Base-by-base conservation (phyloP, 2,329 filamentous ascomycete species). In the Aureobasidium sp. region DNA sequence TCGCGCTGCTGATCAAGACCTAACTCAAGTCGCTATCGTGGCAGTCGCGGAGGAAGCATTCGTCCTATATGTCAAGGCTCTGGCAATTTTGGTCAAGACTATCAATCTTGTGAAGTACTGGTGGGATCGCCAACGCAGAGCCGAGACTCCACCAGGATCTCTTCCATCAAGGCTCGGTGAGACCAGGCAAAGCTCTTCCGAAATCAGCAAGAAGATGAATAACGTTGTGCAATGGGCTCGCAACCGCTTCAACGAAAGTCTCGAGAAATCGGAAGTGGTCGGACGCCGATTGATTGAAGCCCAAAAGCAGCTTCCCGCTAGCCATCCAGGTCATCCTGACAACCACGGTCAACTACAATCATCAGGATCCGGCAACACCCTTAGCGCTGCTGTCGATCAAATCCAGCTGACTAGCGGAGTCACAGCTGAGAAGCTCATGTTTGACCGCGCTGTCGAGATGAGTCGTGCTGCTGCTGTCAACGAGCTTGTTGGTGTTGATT, bases 341-440 rank as follows among this genome's bases (percentile, higher is more conserved):
- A 95, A 95, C 61, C 84, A 88, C 52, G 79, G 69, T 76, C 24
- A 79, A 79, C 27, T 77, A 76, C 2, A 48, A 16, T 76, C 75
- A 2, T 71, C 76, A 19, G 71, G 72, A 32, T 57, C 61, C 3
- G 77, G 76, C 1, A 76, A 78, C 12, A 75, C 75, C 3, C 73
- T 83, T 53, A 79, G 78, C n/a, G 79, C 81, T 3, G 84, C 85
- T 14, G 79, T 81, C 2, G 88, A 93, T 56, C 85, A 88, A 49
- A 89, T 96, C 22, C 80, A 86, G 42, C 78, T 98, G 22, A 95
- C 88, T 12, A 83, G 88, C 2, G 93, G 91, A 1, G 84, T 96
- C 53, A 96, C 90, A 19, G 93, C 93, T 0, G 93, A 97, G 72
- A 95, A 90, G 70, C 76, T 98, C 40, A 96, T 98, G 90, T 98